phyloP scores from a whole-genome alignment of 257 asterid genomes.

The Lantana camara region DNA sequence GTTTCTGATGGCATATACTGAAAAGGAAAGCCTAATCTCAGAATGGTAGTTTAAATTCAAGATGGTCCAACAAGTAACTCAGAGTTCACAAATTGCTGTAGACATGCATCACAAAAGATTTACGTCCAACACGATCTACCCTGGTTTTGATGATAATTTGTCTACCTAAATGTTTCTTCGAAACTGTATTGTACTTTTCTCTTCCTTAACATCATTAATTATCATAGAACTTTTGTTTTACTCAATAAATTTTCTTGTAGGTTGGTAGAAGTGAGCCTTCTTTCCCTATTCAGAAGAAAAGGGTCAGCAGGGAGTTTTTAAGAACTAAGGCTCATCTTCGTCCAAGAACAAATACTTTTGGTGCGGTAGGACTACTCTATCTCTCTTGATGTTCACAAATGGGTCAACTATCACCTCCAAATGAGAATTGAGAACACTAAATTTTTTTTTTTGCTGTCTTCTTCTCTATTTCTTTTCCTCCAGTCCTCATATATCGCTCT shows the following conservation, averaged over 20 bases:
- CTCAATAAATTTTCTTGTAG: conserved; percentile 39
- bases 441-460: neutral
- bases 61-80: conserved; percentile 3
- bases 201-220: conserved; percentile 9
- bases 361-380: conserved; percentile 75
- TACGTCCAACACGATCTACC: neutral
- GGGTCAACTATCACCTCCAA: neutral
- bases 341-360: conserved; percentile 94
- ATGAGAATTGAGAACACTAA: conserved; percentile 1
- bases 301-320: conserved; percentile 91
- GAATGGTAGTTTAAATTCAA: conserved; percentile 4
- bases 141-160: conserved; percentile 17
- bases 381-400: conserved; percentile 16
- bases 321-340: conserved; percentile 99
- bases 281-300: conserved; percentile 95
- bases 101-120: conserved; percentile 8
- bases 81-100: conserved; percentile 20
- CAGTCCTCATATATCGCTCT: neutral
- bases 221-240: conserved; percentile 17
- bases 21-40: neutral
- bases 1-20: neutral
- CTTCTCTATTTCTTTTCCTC: neutral
- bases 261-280: conserved; percentile 89
- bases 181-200: neutral
- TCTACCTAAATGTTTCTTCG: conserved; percentile 18